Conservation (phyloP, 768 basidiomycete genomes). For the Pleurotus citrinopileatus region DNA sequence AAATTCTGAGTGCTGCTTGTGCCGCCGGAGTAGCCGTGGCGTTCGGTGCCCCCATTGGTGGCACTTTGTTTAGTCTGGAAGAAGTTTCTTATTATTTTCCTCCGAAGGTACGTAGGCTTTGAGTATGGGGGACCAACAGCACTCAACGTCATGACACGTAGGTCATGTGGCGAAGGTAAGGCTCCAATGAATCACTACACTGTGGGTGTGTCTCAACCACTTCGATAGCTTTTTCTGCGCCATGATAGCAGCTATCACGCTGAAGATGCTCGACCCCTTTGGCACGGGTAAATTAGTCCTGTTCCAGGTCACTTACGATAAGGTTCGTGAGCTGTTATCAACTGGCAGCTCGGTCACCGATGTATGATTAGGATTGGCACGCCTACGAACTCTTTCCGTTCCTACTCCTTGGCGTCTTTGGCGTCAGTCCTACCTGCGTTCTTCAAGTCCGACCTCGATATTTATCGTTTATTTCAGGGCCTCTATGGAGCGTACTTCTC, state of each 20-base stretch:
- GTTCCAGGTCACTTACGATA: slow-evolving; percentile 89
- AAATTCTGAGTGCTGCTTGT: slow-evolving; percentile 92
- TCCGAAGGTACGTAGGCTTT: slow-evolving; percentile 58
- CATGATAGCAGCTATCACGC: slow-evolving; percentile 93
- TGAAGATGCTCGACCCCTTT: slow-evolving; percentile 92
- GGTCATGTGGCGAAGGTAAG: slow-evolving; percentile 93
- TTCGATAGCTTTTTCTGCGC: slow-evolving; percentile 89
- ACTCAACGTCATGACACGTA: slow-evolving; percentile 18
- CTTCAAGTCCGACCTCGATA: slow-evolving; percentile 5
- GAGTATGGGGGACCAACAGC: no score
- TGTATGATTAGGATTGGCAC: slow-evolving; percentile 76
- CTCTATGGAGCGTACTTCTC: slow-evolving; percentile 94
- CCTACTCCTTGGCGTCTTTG: slow-evolving; percentile 82
- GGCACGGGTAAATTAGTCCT: slow-evolving; percentile 92
- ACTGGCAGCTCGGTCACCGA: neutral
- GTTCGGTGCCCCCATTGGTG: slow-evolving; percentile 95
- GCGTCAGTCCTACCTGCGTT: slow-evolving; percentile 46
- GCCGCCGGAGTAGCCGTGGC: slow-evolving; percentile 98
- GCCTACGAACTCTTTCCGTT: slow-evolving; percentile 86
- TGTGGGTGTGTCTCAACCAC: slow-evolving; percentile 28
- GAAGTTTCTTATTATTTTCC: slow-evolving; percentile 98
- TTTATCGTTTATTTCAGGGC: no score
- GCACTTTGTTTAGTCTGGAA: slow-evolving; percentile 89
- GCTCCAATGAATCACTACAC: slow-evolving; percentile 11
- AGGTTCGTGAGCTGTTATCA: slow-evolving; percentile 36